Evolutionary conservation across 2,329 filamentous ascomycete species (phyloP), one percentile per base, ranked within the genome.

Genomic region (Seiridium unicorne): DNA sequence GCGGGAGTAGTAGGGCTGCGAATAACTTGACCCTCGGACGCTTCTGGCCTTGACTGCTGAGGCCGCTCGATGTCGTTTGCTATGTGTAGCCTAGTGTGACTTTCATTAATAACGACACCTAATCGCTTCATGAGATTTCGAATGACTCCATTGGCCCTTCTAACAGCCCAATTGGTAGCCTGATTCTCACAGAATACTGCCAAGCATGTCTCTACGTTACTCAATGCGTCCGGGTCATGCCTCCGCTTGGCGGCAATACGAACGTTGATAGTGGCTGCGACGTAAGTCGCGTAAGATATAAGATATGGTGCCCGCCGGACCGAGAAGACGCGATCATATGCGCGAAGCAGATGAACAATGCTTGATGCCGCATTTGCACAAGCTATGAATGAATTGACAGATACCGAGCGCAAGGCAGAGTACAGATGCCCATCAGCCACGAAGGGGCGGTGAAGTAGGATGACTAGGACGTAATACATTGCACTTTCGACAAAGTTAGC

Each of bases 261-360:
- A 0, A 77, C 78, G 55, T 81, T 77, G 18, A 85, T 83, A 0
- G 81, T 84, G 0, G 81, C 81, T 3, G 77, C 77, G 1, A 84
- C 81, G 60, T 85, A 86, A 0, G 80, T 83, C 0, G 83, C 81
- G 65, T 86, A 86, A 0, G 80, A 82, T 18, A 85, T 76, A 1
- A 85, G 69, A 58, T 85, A 85, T 0, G 83, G 83, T 0, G 82
- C 79, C 9, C 76, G 69, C 9, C 73, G 70, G 1, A 83, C 73
- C 1, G 76, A 79, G 46, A 81, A 84, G 0, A 75, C 70, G 36
- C 70, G 68, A 32, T 81, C 73, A 49, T 84, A 84, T 4, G 73
- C 70, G 26, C 75, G 73, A 0, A 84, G 64, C 0, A 84, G 66
- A 3, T 70, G 68, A 11, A 76, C 74, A 3, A 84, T 83, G 11